A percentile compares a stretch with the other conserved stretches of the same genome.
Evolutionary conservation across 2,329 filamentous ascomycete genomes (phyloP).

Genomic region (Lasiodiplodia citricola): DNA sequence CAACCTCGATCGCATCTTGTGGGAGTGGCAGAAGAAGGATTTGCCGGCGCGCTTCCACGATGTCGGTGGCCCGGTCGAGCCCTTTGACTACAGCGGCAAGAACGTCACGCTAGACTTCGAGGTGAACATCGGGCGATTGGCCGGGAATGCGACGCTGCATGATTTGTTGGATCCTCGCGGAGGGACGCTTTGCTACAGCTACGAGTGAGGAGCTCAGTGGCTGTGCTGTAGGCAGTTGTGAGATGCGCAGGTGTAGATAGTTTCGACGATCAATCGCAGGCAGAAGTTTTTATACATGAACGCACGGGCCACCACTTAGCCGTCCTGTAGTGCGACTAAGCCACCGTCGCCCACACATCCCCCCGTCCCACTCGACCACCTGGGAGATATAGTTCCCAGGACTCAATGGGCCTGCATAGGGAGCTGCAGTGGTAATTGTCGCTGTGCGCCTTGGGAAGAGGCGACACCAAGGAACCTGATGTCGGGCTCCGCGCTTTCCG

Average conservation of each 20-base stretch:
- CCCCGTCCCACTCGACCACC: neutral
- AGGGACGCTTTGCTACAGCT: conserved; percentile 33
- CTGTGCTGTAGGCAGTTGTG: neutral
- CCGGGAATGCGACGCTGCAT: conserved; percentile 35
- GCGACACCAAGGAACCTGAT: neutral
- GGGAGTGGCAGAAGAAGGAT: conserved; percentile 58
- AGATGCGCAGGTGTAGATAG: neutral
- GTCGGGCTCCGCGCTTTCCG: conserved; percentile 39
- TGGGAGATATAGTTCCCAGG: no score
- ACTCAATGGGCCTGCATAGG: neutral
- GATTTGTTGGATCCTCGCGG: conserved; percentile 38
- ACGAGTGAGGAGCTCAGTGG: conserved; percentile 26
- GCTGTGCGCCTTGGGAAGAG: no score
- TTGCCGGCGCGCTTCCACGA: conserved; percentile 38
- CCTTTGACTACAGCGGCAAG: conserved; percentile 33
- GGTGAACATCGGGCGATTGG: conserved; percentile 39
- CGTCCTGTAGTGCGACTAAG: neutral
- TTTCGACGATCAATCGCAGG: no score
- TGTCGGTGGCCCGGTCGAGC: conserved; percentile 42
- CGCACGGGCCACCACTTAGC: neutral
- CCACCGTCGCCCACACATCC: neutral
- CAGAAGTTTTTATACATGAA: no score
- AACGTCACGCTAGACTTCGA: conserved; percentile 43
- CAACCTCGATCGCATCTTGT: conserved; percentile 55
- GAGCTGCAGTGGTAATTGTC: neutral